Evolutionary conservation across 2,329 filamentous ascomycete species (phyloP).

Genomic region (Sporothrix protearum): DNA sequence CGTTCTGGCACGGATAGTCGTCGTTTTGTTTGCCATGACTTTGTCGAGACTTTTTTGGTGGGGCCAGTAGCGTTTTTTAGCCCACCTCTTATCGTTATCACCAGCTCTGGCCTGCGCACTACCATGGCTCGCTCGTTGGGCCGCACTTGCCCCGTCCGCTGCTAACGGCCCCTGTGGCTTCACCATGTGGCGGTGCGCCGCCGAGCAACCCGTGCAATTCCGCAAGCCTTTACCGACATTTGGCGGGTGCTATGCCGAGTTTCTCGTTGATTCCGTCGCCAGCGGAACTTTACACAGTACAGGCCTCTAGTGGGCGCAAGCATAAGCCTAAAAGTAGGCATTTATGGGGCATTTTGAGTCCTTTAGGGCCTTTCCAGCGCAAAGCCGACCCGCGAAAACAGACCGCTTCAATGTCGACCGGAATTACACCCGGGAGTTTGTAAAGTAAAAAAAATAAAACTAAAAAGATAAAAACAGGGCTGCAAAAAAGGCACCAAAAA

Average conservation of each 20-base stretch:
- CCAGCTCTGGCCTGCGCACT: background rate
- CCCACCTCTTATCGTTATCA: constrained; percentile 12
- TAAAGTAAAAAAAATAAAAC: background rate
- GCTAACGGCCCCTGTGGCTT: background rate
- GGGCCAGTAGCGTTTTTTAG: constrained; percentile 10
- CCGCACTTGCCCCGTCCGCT: background rate
- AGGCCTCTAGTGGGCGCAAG: background rate
- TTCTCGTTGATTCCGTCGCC: constrained; percentile 8
- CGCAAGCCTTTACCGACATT: constrained; percentile 22
- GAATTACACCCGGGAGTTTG: constrained; percentile 22
- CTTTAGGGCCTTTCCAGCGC: background rate
- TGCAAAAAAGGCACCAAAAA: background rate
- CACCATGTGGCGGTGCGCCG: constrained; percentile 10
- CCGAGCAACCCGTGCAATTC: constrained; percentile 23
- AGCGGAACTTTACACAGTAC: background rate
- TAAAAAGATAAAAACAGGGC: background rate
- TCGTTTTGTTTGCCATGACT: background rate
- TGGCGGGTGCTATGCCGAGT: constrained; percentile 3
- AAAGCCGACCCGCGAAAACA: constrained; percentile 15
- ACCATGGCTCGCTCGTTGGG: background rate
- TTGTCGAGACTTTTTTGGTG: constrained; percentile 23
- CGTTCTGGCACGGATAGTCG: background rate
- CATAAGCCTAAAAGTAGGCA: constrained; percentile 6
- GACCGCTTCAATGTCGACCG: constrained; percentile 21
- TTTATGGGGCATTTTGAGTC: background rate